These are phyloP conservation scores for Macrophomina tecta DNA, from an alignment of 2,329 filamentous ascomycete genomes.

Conservation along the genomic window DNA sequence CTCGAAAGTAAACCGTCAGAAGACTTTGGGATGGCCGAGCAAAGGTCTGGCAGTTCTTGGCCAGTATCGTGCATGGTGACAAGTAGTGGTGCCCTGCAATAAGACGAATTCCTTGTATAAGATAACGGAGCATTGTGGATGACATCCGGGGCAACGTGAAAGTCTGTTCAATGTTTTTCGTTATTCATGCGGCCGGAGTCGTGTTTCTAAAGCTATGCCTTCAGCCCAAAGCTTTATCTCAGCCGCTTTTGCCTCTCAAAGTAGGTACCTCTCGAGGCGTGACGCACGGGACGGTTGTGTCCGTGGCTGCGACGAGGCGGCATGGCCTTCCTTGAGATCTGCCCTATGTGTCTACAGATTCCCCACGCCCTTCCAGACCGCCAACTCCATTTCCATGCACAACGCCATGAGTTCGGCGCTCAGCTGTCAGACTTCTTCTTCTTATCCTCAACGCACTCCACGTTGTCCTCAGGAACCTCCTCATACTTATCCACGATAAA, in stretches of 20 bases:
- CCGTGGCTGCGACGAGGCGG: neutral
- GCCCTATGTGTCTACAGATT: neutral
- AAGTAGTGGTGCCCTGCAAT: too few relatives aligned
- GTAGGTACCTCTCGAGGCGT: neutral
- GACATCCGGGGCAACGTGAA: neutral
- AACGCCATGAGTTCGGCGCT: neutral
- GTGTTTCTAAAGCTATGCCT: neutral
- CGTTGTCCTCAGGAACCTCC: slow-evolving; percentile 91
- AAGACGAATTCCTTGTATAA: too few relatives aligned
- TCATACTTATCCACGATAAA: slow-evolving; percentile 89
- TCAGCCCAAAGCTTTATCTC: neutral
- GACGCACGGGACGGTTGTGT: neutral
- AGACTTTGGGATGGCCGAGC: too few relatives aligned
- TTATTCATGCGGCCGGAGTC: neutral
- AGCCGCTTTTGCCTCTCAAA: neutral
- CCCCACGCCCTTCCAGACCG: neutral
- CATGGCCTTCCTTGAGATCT: neutral
- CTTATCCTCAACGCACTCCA: slow-evolving; percentile 54
- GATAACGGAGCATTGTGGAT: too few relatives aligned
- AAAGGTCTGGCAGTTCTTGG: too few relatives aligned
- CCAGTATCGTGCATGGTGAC: too few relatives aligned
- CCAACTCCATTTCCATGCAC: neutral
- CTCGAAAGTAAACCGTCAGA: too few relatives aligned
- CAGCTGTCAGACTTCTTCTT: slow-evolving; percentile 25
- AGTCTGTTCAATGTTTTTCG: neutral